Evolutionary conservation across 805 yeast species (phyloP), one percentile per base, ranked within the genome.

Genomic region (Candida chilensis): DNA sequence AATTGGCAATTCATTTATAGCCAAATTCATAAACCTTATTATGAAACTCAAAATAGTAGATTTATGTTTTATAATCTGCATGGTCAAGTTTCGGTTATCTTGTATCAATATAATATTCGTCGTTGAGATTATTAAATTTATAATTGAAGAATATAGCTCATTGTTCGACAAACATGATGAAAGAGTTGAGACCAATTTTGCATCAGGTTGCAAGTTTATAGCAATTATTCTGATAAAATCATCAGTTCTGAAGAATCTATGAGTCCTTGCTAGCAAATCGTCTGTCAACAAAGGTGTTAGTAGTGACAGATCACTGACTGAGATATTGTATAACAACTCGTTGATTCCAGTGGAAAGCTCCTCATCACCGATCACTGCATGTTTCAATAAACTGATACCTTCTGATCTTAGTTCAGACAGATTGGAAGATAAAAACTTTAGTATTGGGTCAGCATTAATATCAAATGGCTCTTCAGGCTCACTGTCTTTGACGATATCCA

Each of bases 331-430:
- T 11, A 62, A 33, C n/a, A 47, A 37, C 0, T 30, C 33, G 16
- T 36, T 37, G 3, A 55, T 35, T 24, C 48, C 52, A 1, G 31
- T 14, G 1, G 63, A 42, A 16, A 59, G 32, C 9, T 48, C 54
- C 29, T 63, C 69, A 14, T 50, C 52, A 2, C 52, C 54, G 29
- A 55, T 40, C 4, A 64, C 46, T 1, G 69, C 66, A 37, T 49
- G 56, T 27, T 54, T 54, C 25, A 64, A 44, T 16, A 61, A 38
- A 24, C 46, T 45, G 4, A 64, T 41, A 4, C 68, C 70, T 37
- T 62, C 67, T 1, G 31, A 34, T 5, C 54, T 41, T 27, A 52
- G 39, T 5, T 45, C 51, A 2, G 45, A 38, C 22, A 52, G 51
- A 14, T 48, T 35, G 1, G 67, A 62, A 4, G 56, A 44, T 21